Evolutionary conservation across 768 basidiomycete genomes (phyloP).

Genomic region (Boletus speciosus): DNA sequence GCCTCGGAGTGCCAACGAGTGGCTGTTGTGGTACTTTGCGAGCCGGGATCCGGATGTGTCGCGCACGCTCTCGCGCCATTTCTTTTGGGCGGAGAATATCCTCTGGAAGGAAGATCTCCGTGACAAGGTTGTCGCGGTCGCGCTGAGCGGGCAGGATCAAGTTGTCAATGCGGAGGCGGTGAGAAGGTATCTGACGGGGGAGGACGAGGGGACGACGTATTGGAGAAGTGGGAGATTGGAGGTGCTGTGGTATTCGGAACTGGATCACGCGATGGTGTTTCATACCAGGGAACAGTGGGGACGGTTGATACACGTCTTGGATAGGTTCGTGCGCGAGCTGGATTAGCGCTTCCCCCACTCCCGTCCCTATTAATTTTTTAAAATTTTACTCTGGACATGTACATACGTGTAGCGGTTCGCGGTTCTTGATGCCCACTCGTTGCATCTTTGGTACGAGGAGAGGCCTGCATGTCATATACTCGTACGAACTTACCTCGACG

Average conservation of each 20-base stretch:
- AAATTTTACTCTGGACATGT: not conserved
- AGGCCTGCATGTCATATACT: not conserved
- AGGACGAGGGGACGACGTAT: constrained; percentile 11
- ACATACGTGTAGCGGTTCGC: not conserved
- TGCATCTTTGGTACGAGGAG: not conserved
- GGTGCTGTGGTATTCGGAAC: constrained; percentile 36
- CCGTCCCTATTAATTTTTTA: not conserved
- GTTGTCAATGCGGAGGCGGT: constrained; percentile 40
- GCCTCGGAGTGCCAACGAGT: constrained; percentile 52
- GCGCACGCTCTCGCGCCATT: constrained; percentile 53
- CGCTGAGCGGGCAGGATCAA: constrained; percentile 40
- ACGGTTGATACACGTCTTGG: constrained; percentile 31
- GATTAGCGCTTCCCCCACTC: not conserved
- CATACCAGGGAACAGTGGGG: constrained; percentile 26
- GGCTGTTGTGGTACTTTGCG: constrained; percentile 68
- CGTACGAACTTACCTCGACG: not conserved
- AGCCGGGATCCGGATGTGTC: constrained; percentile 62
- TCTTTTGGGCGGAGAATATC: constrained; percentile 64
- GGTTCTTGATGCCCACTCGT: not conserved
- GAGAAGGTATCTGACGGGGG: constrained; percentile 38
- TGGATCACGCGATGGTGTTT: constrained; percentile 44
- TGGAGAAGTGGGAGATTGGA: constrained; percentile 35
- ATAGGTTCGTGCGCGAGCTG: constrained; percentile 25
- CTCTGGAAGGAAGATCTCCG: constrained; percentile 57
- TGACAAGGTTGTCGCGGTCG: constrained; percentile 31